These are phyloP conservation scores for Neoscytalidium dimidiatum DNA, from an alignment of 2,329 filamentous ascomycete species.

Conservation along the genomic window DNA sequence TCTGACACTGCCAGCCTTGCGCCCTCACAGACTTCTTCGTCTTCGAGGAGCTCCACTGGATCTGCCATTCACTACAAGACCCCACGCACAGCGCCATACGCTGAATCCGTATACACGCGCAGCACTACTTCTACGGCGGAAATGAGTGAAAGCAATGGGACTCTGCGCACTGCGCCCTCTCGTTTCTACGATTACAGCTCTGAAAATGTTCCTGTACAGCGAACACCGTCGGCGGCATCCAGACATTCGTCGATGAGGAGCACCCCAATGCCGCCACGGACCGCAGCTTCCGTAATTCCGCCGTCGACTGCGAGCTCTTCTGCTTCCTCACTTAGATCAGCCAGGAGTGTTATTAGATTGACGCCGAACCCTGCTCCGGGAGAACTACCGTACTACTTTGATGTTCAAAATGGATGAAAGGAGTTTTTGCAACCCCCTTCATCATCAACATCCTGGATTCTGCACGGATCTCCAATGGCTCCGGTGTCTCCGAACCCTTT, in stretches of 20 bases:
- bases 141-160: slow-evolving; percentile 8
- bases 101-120: slow-evolving; percentile 21
- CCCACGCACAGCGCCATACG: slow-evolving; percentile 25
- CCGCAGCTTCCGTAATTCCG: not conserved
- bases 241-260: not conserved
- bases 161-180: slow-evolving; percentile 10
- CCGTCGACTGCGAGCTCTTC: not conserved
- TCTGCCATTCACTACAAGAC: slow-evolving; percentile 32
- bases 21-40: slow-evolving; percentile 29
- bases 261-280: slow-evolving; percentile 3
- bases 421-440: not conserved
- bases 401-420: slow-evolving; percentile 11
- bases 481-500: not conserved
- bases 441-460: not conserved
- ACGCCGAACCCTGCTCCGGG: slow-evolving; percentile 17
- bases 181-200: slow-evolving; percentile 5
- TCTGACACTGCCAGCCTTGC: slow-evolving; percentile 37
- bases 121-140: slow-evolving; percentile 16
- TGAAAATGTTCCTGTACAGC: not conserved
- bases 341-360: slow-evolving; percentile 18
- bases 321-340: slow-evolving; percentile 1
- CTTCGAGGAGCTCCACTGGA: slow-evolving; percentile 26
- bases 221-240: slow-evolving; percentile 1
- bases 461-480: not conserved
- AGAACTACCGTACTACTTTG: slow-evolving; percentile 15